These are phyloP conservation scores for Zarea fungicola DNA, from an alignment of 2,329 filamentous ascomycete genomes.

Conservation along the genomic window DNA sequence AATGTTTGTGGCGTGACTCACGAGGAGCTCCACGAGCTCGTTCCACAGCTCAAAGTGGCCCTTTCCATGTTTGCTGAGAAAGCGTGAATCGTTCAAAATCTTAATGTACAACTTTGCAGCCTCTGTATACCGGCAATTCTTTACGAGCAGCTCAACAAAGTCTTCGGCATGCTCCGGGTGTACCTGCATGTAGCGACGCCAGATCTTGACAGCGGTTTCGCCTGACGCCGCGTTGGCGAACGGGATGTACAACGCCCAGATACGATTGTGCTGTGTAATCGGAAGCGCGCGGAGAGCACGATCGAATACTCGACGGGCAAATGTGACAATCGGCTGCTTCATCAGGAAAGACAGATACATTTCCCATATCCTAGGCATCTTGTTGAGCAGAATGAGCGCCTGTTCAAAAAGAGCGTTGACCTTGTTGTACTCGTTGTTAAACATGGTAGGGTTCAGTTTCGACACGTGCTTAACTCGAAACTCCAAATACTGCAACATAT, in stretches of 20 bases:
- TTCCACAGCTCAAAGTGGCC: conserved; percentile 96
- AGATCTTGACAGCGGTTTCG: conserved; percentile 85
- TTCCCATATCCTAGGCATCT: conserved; percentile 98
- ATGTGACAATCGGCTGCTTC: conserved; percentile 85
- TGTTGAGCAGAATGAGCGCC: conserved; percentile 88
- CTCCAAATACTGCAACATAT: conserved; percentile 64
- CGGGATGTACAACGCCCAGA: conserved; percentile 86
- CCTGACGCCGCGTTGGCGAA: conserved; percentile 91
- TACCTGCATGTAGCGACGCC: conserved; percentile 94
- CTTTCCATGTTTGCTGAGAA: conserved; percentile 89
- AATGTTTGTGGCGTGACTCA: conserved; percentile 82
- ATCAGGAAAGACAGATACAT: conserved; percentile 91
- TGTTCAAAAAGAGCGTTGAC: conserved; percentile 93
- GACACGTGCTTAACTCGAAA: conserved; percentile 77
- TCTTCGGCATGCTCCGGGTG: conserved; percentile 94
- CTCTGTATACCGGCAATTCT: conserved; percentile 81
- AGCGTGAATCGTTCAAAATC: conserved; percentile 83
- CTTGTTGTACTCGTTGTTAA: conserved; percentile 78
- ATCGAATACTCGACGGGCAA: conserved; percentile 84
- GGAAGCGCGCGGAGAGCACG: conserved; percentile 85
- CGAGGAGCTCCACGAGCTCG: conserved; percentile 92
- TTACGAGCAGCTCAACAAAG: conserved; percentile 82
- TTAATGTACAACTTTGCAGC: conserved; percentile 88
- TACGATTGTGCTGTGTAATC: conserved; percentile 89
- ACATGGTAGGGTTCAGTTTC: conserved; percentile 76